phyloP scores from a whole-genome alignment of 345 rosid species.

The Lepidium africanum region DNA sequence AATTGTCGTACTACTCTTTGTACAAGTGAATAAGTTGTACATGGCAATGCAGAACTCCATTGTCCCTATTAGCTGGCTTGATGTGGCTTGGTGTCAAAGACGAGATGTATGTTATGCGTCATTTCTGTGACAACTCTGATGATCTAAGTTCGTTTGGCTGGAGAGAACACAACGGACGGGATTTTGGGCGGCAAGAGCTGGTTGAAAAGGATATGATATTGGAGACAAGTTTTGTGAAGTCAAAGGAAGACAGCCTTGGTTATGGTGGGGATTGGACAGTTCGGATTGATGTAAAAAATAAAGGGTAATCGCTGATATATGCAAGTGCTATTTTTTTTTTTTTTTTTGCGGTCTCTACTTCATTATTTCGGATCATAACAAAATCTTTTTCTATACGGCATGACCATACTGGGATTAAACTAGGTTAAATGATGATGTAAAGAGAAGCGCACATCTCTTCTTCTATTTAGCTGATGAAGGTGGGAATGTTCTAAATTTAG shows the following conservation, averaged over 20 bases:
- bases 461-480: constrained; percentile 93
- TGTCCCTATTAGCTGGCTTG: constrained; percentile 77
- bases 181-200: constrained; percentile 80
- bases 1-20: background rate
- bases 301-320: constrained; percentile 41
- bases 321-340: background rate
- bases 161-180: constrained; percentile 85
- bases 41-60: constrained; percentile 56
- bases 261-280: constrained; percentile 99
- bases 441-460: constrained; percentile 63
- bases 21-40: constrained; percentile 4
- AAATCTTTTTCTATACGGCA: background rate
- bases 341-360: background rate
- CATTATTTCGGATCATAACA: background rate
- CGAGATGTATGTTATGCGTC: constrained; percentile 64
- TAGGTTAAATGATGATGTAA: constrained; percentile 39
- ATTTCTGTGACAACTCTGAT: constrained; percentile 87
- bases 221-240: constrained; percentile 80
- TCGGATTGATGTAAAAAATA: constrained; percentile 47
- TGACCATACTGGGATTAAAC: constrained; percentile 26
- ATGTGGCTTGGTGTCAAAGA: constrained; percentile 97
- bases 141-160: constrained; percentile 77
- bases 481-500: constrained; percentile 56
- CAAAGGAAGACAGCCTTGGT: constrained; percentile 54
- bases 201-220: constrained; percentile 66